phyloP scores from a whole-genome alignment of 805 yeast species.

The Candida gorgasii region DNA sequence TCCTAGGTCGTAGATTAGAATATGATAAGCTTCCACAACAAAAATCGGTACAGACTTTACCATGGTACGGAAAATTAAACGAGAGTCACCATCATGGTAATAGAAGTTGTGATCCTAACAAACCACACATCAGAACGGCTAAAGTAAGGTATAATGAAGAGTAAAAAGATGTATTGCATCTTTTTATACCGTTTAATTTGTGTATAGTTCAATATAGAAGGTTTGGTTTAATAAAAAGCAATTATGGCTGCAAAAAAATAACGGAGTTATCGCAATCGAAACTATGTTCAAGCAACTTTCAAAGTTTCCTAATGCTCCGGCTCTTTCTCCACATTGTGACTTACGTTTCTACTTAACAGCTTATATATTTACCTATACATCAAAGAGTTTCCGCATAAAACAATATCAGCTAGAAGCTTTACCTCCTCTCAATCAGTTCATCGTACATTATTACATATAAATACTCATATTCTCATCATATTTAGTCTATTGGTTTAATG shows the following conservation, averaged over 20 bases:
- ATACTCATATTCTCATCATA: constrained; percentile 7
- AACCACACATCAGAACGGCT: not conserved
- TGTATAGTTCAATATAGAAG: not conserved
- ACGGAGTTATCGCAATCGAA: not conserved
- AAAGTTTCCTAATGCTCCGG: too few relatives aligned
- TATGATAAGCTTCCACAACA: not conserved
- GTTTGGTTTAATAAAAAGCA: not conserved
- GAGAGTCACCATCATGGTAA: not conserved
- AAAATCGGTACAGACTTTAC: not conserved
- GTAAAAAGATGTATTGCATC: too few relatives aligned
- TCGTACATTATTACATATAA: constrained; percentile 4
- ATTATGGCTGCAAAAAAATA: not conserved
- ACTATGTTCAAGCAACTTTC: not conserved
- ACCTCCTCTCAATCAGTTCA: too few relatives aligned
- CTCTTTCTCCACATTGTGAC: too few relatives aligned
- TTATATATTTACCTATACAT: not conserved
- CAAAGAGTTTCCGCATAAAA: too few relatives aligned
- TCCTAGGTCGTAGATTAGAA: not conserved
- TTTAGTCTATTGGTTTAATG: constrained; percentile 21
- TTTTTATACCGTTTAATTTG: too few relatives aligned
- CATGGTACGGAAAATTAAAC: not conserved
- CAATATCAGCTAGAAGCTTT: too few relatives aligned
- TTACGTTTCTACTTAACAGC: too few relatives aligned
- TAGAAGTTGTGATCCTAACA: not conserved
- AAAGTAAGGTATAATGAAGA: too few relatives aligned